Evolutionary conservation across 1,139 yeast genomes (phyloP).

Genomic region (Pichia kudriavzevii): DNA sequence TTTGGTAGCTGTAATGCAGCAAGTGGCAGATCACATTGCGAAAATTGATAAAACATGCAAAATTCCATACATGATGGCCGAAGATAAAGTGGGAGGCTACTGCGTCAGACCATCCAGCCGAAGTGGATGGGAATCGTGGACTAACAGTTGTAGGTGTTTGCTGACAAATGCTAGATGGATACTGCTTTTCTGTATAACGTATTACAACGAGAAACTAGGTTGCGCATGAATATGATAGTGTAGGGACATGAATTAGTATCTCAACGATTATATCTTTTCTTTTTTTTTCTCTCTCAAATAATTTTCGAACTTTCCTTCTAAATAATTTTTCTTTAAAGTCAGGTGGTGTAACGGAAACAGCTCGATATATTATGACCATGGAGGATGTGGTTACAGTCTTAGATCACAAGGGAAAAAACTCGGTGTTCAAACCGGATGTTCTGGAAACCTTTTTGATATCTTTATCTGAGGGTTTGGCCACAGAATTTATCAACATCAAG

Average conservation of each 20-base stretch:
- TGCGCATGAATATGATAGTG: conserved; percentile 5
- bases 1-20: conserved; percentile 52
- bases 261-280: conserved; percentile 1
- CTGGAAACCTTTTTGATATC: conserved; percentile 13
- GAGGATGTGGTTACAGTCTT: conserved; percentile 5
- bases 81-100: conserved; percentile 71
- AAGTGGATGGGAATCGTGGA: conserved; percentile 74
- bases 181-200: conserved; percentile 32
- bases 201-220: conserved; percentile 7
- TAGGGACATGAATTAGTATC: background rate
- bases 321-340: too few relatives aligned
- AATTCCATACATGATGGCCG: conserved; percentile 57
- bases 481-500: conserved; percentile 15
- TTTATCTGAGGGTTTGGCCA: conserved; percentile 16
- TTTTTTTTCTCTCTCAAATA: background rate
- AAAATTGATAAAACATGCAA: conserved; percentile 49
- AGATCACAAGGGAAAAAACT: background rate
- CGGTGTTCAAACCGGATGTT: conserved; percentile 10
- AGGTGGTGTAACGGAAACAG: too few relatives aligned
- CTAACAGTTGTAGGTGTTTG: conserved; percentile 76
- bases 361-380: too few relatives aligned
- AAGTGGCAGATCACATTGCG: conserved; percentile 45
- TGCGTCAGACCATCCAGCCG: conserved; percentile 63
- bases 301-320: too few relatives aligned
- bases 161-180: conserved; percentile 63